A percentile compares a stretch with the other conserved stretches of the same genome.
phyloP scores from a whole-genome alignment of 192 early-diverging fungal species.

The Backusella parvicylindrica region DNA sequence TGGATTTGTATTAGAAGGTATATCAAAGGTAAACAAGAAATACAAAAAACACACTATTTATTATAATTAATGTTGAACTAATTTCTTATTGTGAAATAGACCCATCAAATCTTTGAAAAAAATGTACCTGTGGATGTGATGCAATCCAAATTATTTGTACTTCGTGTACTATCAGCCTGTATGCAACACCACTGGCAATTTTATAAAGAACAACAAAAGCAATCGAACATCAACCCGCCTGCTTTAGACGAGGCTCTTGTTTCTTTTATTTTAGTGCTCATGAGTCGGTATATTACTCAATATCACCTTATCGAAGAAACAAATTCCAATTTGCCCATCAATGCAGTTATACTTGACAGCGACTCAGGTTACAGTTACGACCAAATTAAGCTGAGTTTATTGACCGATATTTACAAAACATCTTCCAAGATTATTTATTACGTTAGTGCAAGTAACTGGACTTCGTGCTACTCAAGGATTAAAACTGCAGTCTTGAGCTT shows the following conservation, averaged over 20 bases:
- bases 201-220: conserved; percentile 37
- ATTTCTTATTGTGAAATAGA: conserved; percentile 4
- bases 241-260: conserved; percentile 64
- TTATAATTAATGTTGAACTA: neutral
- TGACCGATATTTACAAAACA: conserved; percentile 69
- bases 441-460: conserved; percentile 88
- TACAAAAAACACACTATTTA: neutral
- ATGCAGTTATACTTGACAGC: neutral
- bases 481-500: conserved; percentile 20
- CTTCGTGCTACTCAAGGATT: conserved; percentile 67
- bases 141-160: conserved; percentile 82
- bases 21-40: conserved; percentile 52
- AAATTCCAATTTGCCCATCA: neutral
- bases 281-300: conserved; percentile 19
- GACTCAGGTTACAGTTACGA: conserved; percentile 21
- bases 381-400: conserved; percentile 23
- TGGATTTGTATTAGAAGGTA: conserved; percentile 64
- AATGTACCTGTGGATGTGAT: conserved; percentile 52
- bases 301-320: conserved; percentile 21
- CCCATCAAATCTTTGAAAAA: conserved; percentile 36
- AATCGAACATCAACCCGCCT: conserved; percentile 50
- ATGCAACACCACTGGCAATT: conserved; percentile 83
- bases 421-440: conserved; percentile 83
- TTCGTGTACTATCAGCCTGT: conserved; percentile 76
- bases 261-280: conserved; percentile 14